These are phyloP conservation scores for Neurospora intermedia DNA, from an alignment of 495 filamentous ascomycete species.

Conservation along the genomic window DNA sequence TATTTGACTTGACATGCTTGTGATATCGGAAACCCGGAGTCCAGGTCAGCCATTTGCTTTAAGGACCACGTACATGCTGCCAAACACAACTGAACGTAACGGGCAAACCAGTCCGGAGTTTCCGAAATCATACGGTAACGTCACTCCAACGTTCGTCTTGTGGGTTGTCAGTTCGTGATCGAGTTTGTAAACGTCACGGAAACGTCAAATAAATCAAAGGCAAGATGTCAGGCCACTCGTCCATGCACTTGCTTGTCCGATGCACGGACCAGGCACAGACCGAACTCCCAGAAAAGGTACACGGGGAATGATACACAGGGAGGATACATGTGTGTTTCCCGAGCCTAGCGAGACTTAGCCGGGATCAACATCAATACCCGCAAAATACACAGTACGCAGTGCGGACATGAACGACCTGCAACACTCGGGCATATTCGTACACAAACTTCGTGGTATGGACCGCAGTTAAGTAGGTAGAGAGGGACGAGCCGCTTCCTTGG, in stretches of 20 bases:
- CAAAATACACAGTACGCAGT: neutral
- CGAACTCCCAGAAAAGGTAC: neutral
- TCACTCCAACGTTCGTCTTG: neutral
- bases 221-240: too few relatives aligned
- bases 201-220: neutral
- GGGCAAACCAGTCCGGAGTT: too few relatives aligned
- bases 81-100: too few relatives aligned
- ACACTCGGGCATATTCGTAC: neutral
- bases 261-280: too few relatives aligned
- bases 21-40: too few relatives aligned
- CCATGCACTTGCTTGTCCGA: too few relatives aligned
- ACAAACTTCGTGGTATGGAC: neutral
- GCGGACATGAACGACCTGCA: neutral
- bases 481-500: neutral
- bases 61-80: too few relatives aligned
- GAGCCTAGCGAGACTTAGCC: too few relatives aligned
- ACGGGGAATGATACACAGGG: too few relatives aligned
- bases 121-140: neutral
- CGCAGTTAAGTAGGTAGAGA: neutral
- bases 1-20: neutral
- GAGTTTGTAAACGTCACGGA: neutral
- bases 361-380: too few relatives aligned
- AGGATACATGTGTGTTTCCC: too few relatives aligned
- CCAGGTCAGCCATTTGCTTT: too few relatives aligned
- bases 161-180: neutral